Evolutionary conservation across 2,329 filamentous ascomycete species (phyloP), one percentile per base, ranked within the genome.

Genomic region (Dactylellina drechsleri): DNA sequence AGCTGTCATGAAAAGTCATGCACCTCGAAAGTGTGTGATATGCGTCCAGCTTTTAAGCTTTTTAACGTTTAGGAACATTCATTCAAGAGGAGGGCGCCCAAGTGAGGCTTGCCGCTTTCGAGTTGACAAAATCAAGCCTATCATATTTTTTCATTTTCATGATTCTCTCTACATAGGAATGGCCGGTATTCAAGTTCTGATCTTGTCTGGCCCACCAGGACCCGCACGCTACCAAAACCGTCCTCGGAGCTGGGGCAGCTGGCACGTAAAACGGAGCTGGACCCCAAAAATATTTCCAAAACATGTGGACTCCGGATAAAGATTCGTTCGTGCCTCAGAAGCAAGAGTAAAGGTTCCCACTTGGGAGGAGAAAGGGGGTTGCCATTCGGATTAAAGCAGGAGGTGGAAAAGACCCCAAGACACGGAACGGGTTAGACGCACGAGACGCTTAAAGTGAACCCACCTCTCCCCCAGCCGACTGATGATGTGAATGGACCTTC

Each of bases 361-460:
- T 52, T 8, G n/a, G 23, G 13, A 20, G 47, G 47, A 52, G 15
- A 52, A 40, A 41, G 20, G 56, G 23, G 53, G 43, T 15, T 6
- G 47, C 28, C 20, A 61, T 50, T 47, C 26, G 28, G 13, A 8
- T 43, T 40, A 36, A 52, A 66, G 43, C 62, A 52, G 53, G 59
- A 62, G 43, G 15, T n/a, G 43, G 43, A 47, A 18, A 18, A n/a
- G 50, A 49, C 68, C 61, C 40, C 50, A 20, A 40, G 4, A 23
- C 57, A 74, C 70, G 70, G 40, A 74, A 74, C 62, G n/a, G 62
- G 70, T 47, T 67, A 66, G 65, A 57, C 43, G 60, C 54, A 26
- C 23, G 52, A 60, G 15, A 47, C 43, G 43, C 18, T 41, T 31
- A 64, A 65, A 53, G 59, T 59, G 67, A 58, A 65, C 47, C 31